Conservation (phyloP, 2,329 filamentous ascomycete species). For the Xylariaceae sp. region DNA sequence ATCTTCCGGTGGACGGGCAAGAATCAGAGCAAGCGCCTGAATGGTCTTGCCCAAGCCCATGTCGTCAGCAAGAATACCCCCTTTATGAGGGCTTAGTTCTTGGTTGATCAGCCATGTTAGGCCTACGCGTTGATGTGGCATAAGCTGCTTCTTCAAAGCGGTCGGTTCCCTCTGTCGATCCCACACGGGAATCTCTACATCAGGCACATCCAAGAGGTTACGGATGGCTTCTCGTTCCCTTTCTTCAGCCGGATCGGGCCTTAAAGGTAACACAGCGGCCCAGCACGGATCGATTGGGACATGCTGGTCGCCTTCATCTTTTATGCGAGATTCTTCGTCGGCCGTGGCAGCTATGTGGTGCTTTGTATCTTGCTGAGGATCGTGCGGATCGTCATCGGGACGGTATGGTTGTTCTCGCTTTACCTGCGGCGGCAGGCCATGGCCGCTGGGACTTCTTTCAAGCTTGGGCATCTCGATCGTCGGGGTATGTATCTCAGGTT, state of each 20-base stretch:
- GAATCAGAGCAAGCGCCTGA: conserved; percentile 40
- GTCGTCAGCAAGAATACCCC: conserved; percentile 41
- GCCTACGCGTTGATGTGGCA: conserved; percentile 40
- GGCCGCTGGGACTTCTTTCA: background rate
- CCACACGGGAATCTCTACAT: conserved; percentile 24
- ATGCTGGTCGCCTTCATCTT: background rate
- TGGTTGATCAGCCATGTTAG: conserved; percentile 42
- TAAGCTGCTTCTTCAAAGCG: conserved; percentile 26
- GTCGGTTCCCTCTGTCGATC: conserved; percentile 21
- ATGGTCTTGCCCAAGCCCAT: conserved; percentile 44
- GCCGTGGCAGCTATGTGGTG: background rate
- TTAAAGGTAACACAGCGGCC: background rate
- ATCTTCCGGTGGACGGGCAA: conserved; percentile 36
- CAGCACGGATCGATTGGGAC: background rate
- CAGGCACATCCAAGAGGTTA: conserved; percentile 25
- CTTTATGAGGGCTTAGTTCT: conserved; percentile 37
- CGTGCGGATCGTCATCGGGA: background rate
- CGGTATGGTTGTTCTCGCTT: background rate
- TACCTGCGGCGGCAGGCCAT: background rate
- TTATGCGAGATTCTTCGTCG: background rate
- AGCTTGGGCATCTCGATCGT: conserved; percentile 6
- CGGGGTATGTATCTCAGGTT: no score
- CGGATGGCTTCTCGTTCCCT: conserved; percentile 24
- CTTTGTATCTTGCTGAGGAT: background rate
- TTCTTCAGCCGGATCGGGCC: background rate